Evolutionary conservation across 768 basidiomycete genomes (phyloP), one percentile per base, ranked within the genome.

Genomic region (Thelephora ganbajun): DNA sequence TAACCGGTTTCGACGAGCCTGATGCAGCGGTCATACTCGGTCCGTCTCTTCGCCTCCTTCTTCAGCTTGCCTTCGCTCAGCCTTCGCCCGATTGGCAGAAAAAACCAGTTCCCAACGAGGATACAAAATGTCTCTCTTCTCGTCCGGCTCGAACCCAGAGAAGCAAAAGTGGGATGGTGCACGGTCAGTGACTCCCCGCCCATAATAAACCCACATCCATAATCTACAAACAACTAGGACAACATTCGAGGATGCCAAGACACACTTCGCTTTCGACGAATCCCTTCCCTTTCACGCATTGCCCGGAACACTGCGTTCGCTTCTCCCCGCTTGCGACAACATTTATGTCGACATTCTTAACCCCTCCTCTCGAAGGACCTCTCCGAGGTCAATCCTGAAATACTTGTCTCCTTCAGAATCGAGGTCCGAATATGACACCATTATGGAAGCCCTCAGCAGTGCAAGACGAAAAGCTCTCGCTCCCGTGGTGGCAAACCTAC

Each of bases 141-240:
- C 80, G 30, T 65, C 71, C 1, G 84, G 86, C 13, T 84, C 77
- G 50, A 80, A 93, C 57, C 57, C 76, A 0, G 68, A 71, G 13
- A 81, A 83, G 55, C 90, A 91, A 59, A 79, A 86, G 54, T 99
- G 96, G 96, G 88, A 94, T 37, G 96, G 96, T 11, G 79, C 90
- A 34, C 78, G 80, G 39, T 41, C 18, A 41, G 39, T 22, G 1
- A 18, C 14, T 30, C 26, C 23, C 30, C 43, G 4, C 30, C 9
- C 43, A 18, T 18, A 44, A 47, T 43, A 9, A 44, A 36, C 26
- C 26, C 9, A 30, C 26, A 9, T 30, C 26, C 9, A 4, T 30
- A 30, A 4, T 9, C 26, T 9, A 4, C 26, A 18, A 14, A 4
- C 26, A 18, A 14, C 12, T 22, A 41, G 39, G 39, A 41, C 39